These are phyloP conservation scores for Thalia dealbata DNA, from an alignment of 176 grass and related monocot species.

Conservation along the genomic window DNA sequence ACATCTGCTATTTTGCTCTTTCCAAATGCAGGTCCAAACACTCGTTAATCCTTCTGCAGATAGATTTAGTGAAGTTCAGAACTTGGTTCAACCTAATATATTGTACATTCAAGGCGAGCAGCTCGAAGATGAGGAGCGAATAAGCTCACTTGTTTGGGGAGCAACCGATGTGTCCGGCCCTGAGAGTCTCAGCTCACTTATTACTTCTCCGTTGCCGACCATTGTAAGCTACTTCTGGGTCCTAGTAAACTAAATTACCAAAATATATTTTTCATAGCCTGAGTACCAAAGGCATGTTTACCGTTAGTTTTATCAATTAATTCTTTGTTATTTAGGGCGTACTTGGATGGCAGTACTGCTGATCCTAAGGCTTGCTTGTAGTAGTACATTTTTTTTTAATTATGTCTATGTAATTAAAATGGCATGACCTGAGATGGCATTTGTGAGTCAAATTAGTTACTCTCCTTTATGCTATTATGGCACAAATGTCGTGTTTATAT, in stretches of 20 bases:
- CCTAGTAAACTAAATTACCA: neutral
- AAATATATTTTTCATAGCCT: too few relatives aligned
- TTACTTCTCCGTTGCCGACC: conserved; percentile 68
- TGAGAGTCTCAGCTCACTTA: conserved; percentile 59
- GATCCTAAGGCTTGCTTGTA: too few relatives aligned
- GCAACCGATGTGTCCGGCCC: conserved; percentile 48
- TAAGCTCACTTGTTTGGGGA: conserved; percentile 71
- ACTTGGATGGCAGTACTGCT: neutral
- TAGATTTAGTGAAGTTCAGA: conserved; percentile 78
- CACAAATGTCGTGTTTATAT: too few relatives aligned
- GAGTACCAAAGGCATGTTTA: neutral
- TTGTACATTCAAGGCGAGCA: conserved; percentile 82
- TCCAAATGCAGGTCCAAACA: conserved; percentile 58
- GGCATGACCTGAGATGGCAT: too few relatives aligned
- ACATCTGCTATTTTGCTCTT: neutral
- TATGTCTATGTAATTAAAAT: too few relatives aligned
- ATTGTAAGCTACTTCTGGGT: conserved; percentile 43
- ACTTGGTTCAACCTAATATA: conserved; percentile 64
- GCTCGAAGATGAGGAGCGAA: conserved; percentile 66
- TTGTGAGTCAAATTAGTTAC: too few relatives aligned
- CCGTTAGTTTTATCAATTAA: neutral
- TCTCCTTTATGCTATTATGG: too few relatives aligned
- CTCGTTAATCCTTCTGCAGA: conserved; percentile 76
- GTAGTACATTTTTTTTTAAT: too few relatives aligned
- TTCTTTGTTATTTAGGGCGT: neutral